These are phyloP conservation scores for Chalara sp. DNA, from an alignment of 2,329 filamentous ascomycete genomes.

Conservation along the genomic window DNA sequence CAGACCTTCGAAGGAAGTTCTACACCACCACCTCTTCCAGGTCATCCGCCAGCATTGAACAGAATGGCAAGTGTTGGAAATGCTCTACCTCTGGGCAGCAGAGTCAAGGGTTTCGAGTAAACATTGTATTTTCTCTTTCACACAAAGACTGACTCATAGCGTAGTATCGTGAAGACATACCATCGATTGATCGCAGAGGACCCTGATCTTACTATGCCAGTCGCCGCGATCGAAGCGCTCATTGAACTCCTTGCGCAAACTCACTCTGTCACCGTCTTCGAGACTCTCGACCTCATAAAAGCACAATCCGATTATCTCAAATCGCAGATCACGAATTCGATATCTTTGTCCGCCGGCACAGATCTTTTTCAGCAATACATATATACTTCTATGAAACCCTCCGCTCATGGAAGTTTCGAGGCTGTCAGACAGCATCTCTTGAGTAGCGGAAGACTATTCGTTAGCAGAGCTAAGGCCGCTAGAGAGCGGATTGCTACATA, in stretches of 20 bases:
- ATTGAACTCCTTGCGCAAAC: constrained; percentile 78
- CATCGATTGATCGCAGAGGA: constrained; percentile 59
- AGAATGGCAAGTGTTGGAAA: constrained; percentile 25
- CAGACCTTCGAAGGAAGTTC: constrained; percentile 21
- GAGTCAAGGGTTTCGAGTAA: constrained; percentile 24
- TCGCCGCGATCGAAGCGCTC: constrained; percentile 87
- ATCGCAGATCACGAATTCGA: constrained; percentile 73
- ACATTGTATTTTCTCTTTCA: not conserved
- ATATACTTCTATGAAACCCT: constrained; percentile 57
- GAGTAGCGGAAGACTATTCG: constrained; percentile 80
- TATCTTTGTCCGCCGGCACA: constrained; percentile 87
- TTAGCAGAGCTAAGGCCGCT: constrained; percentile 76
- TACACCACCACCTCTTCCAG: constrained; percentile 22
- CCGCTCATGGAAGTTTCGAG: constrained; percentile 62
- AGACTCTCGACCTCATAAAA: constrained; percentile 82
- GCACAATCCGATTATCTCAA: constrained; percentile 73
- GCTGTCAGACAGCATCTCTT: constrained; percentile 77
- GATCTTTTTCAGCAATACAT: constrained; percentile 95
- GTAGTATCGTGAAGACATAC: constrained; percentile 57
- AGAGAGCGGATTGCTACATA: constrained; percentile 76
- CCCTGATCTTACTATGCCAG: constrained; percentile 85
- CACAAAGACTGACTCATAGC: constrained; percentile 20
- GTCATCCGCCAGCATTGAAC: constrained; percentile 20
- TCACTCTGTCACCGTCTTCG: constrained; percentile 79
- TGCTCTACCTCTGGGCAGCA: constrained; percentile 11